Conservation (phyloP, 805 yeast genomes). For the Candida caryicola region DNA sequence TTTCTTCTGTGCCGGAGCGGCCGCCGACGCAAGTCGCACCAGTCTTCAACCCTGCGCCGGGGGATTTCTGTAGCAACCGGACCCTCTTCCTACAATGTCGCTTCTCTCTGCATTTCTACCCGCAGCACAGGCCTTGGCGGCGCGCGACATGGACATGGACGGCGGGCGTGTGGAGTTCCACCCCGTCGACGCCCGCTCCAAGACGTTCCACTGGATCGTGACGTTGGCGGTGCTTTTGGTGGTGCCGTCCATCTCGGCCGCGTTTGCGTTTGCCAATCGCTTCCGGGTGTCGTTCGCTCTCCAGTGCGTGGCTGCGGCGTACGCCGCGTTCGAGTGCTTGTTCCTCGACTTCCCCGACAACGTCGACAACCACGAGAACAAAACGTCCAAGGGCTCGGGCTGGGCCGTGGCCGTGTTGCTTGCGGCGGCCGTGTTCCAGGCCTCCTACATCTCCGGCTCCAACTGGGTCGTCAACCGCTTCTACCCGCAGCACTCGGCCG, state of each 20-base stretch:
- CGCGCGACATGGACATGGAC: slow-evolving; percentile 16
- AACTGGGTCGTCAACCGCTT: slow-evolving; percentile 36
- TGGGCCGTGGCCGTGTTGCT: slow-evolving; percentile 54
- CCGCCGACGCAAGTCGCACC: too few species aligned
- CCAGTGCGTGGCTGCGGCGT: slow-evolving; percentile 47
- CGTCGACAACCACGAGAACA: slow-evolving; percentile 60
- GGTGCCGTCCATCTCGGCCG: slow-evolving; percentile 55
- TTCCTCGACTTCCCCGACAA: slow-evolving; percentile 61
- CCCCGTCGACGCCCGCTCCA: slow-evolving; percentile 48
- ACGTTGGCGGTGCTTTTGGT: slow-evolving; percentile 48
- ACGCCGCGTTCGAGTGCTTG: slow-evolving; percentile 55
- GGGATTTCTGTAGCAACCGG: too few species aligned
- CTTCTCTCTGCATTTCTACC: neutral
- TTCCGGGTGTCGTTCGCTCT: slow-evolving; percentile 43
- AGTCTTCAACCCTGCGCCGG: too few species aligned
- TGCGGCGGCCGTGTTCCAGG: slow-evolving; percentile 49
- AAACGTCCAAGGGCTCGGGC: slow-evolving; percentile 66
- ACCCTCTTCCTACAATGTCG: neutral
- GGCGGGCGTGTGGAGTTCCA: slow-evolving; percentile 36
- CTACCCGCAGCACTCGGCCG: slow-evolving; percentile 33
- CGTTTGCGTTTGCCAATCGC: slow-evolving; percentile 53
- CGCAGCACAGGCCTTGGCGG: slow-evolving; percentile 1
- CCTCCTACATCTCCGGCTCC: slow-evolving; percentile 54
- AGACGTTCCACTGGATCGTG: slow-evolving; percentile 64
- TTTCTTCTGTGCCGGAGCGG: too few species aligned